Percentiles rank a stretch among this genome's conserved stretches.
phyloP scores from a whole-genome alignment of 768 basidiomycete species.

The Phlebiopsis flavidoalba region DNA sequence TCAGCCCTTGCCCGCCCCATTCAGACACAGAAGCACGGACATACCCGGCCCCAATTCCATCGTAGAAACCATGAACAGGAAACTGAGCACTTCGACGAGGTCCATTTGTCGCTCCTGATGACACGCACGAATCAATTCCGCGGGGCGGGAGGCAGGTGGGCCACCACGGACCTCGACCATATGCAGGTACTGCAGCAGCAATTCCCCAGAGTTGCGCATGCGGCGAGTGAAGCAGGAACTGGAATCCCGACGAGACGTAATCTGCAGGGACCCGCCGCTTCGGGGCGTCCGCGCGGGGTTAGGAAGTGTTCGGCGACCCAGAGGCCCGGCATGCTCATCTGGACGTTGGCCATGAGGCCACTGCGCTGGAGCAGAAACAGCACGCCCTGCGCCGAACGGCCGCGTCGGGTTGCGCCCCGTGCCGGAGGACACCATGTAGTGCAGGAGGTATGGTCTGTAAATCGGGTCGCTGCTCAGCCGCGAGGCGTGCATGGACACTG shows the following conservation, averaged over 20 bases:
- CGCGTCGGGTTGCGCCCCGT: conserved; percentile 55
- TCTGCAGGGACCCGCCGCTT: conserved; percentile 57
- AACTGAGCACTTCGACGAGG: conserved; percentile 87
- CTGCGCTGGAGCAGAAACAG: conserved; percentile 78
- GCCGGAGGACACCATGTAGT: conserved; percentile 96
- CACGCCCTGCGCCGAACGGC: conserved; percentile 81
- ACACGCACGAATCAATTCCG: background rate
- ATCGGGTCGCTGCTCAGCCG: background rate
- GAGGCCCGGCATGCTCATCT: conserved; percentile 41
- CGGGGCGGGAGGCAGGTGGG: conserved; percentile 1
- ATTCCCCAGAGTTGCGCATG: conserved; percentile 94
- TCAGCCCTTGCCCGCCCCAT: background rate
- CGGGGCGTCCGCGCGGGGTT: background rate
- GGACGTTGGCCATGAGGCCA: conserved; percentile 74
- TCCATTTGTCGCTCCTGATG: conserved; percentile 82
- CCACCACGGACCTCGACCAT: conserved; percentile 61
- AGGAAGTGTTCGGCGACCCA: background rate
- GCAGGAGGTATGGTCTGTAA: conserved; percentile 91
- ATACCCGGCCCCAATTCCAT: conserved; percentile 90
- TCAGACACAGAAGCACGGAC: conserved; percentile 20
- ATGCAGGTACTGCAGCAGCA: conserved; percentile 85
- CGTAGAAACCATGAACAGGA: conserved; percentile 95
- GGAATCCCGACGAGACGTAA: conserved; percentile 94
- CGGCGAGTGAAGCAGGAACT: conserved; percentile 91
- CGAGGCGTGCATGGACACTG: background rate